Evolutionary conservation across 208 protist genomes (phyloP).

Genomic region (Trypanosomatidae sp.): DNA sequence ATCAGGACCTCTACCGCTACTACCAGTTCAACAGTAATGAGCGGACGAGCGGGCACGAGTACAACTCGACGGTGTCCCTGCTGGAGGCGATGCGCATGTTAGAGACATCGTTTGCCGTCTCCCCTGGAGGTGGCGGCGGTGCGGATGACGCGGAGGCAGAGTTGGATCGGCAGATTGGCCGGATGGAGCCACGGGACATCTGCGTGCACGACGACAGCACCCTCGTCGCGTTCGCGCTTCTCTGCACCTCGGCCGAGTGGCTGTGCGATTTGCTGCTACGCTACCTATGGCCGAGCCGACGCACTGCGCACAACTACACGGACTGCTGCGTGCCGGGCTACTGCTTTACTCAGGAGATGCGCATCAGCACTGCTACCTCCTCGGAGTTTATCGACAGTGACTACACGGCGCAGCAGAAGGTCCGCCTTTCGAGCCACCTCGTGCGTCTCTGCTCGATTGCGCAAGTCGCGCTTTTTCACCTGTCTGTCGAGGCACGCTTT

Average conservation of each 20-base stretch:
- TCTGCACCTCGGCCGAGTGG: constrained; percentile 85
- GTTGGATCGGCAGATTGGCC: constrained; percentile 48
- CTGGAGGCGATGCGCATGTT: constrained; percentile 45
- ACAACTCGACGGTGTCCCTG: constrained; percentile 28
- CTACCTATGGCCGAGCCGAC: constrained; percentile 35
- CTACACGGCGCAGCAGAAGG: constrained; percentile 19
- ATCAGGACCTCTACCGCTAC: constrained; percentile 70
- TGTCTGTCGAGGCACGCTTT: constrained; percentile 82
- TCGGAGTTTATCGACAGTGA: constrained; percentile 14
- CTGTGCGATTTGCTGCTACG: constrained; percentile 53
- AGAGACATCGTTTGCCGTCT: too few species aligned
- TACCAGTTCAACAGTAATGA: constrained; percentile 69
- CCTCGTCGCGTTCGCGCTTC: constrained; percentile 63
- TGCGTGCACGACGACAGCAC: constrained; percentile 63
- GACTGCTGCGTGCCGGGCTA: constrained; percentile 63
- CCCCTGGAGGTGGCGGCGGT: background rate
- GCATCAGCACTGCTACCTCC: constrained; percentile 19
- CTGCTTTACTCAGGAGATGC: constrained; percentile 39
- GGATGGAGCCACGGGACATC: constrained; percentile 47
- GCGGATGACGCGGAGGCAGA: constrained; percentile 3
- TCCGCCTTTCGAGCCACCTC: constrained; percentile 59
- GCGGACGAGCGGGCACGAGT: constrained; percentile 81
- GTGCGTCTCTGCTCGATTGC: constrained; percentile 68
- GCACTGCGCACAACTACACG: constrained; percentile 26
- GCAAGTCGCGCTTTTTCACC: constrained; percentile 78